Conservation (phyloP, 441 rosid genomes). For the Erysimum pusillum region DNA sequence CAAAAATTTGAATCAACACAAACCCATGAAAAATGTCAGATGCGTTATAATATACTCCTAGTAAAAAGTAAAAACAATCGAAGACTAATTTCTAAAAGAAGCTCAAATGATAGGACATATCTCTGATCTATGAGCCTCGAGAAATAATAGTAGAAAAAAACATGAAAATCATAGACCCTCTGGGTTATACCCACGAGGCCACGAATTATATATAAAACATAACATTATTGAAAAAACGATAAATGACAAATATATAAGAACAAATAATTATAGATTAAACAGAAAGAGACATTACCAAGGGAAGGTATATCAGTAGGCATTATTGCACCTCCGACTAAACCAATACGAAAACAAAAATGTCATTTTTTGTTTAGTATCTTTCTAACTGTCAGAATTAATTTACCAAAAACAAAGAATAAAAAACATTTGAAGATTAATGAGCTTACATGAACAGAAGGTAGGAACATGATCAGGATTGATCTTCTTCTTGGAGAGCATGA, state of each 20-base stretch:
- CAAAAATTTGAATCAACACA: conserved; percentile 13
- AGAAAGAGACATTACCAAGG: conserved; percentile 2
- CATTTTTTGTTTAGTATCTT: no score
- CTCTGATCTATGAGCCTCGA: background rate
- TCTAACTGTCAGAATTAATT: no score
- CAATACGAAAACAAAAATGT: no score
- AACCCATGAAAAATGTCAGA: conserved; percentile 26
- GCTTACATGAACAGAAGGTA: background rate
- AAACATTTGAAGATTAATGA: background rate
- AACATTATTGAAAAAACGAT: background rate
- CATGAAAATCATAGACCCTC: conserved; percentile 11
- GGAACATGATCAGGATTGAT: background rate
- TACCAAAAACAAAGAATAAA: background rate
- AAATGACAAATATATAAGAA: background rate
- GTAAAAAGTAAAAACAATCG: background rate
- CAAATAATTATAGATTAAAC: background rate
- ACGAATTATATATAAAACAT: background rate
- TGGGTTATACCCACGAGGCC: conserved; percentile 6
- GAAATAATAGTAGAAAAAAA: background rate
- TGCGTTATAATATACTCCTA: background rate
- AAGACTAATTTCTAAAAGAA: background rate
- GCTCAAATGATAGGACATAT: background rate
- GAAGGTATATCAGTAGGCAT: background rate
- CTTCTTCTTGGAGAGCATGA: conserved; percentile 39
- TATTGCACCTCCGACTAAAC: no score